Evolutionary conservation across 108 stramenopile species (phyloP).

Genomic region (Skeletonema potamos): DNA sequence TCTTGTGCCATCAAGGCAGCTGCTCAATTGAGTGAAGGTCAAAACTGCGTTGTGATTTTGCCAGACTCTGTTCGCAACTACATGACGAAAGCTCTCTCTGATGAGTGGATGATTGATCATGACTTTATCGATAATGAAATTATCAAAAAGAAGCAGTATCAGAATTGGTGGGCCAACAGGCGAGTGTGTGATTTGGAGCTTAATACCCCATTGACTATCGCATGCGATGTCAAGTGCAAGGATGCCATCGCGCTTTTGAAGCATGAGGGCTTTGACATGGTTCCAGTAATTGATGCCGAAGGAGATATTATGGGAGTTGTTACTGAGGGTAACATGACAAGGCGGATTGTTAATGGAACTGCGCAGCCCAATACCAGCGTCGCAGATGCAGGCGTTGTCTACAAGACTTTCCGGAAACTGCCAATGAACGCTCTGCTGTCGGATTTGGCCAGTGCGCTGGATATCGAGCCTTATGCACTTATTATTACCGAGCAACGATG

Average conservation of each 20-base stretch:
- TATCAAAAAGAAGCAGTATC: conserved; percentile 60
- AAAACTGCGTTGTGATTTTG: conserved; percentile 83
- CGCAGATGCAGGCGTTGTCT: conserved; percentile 81
- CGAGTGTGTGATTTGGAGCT: conserved; percentile 81
- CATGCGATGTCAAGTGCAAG: conserved; percentile 75
- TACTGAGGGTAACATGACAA: conserved; percentile 89
- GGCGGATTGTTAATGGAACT: conserved; percentile 63
- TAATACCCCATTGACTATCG: conserved; percentile 88
- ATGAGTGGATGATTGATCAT: conserved; percentile 94
- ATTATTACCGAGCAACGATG: conserved; percentile 85
- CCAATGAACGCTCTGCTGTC: conserved; percentile 69
- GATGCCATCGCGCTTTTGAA: conserved; percentile 87
- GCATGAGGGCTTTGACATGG: conserved; percentile 92
- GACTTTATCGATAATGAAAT: conserved; percentile 82
- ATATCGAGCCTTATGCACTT: conserved; percentile 90
- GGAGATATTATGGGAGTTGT: conserved; percentile 90
- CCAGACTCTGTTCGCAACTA: conserved; percentile 94
- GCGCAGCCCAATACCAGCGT: conserved; percentile 71
- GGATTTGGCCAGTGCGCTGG: conserved; percentile 83
- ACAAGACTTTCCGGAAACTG: conserved; percentile 87
- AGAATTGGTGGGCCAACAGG: conserved; percentile 73
- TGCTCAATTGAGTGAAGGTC: conserved; percentile 58
- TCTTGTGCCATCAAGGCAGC: conserved; percentile 77
- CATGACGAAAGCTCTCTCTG: conserved; percentile 93
- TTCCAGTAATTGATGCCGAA: conserved; percentile 83